These are phyloP conservation scores for Penicillium nucicola DNA, from an alignment of 495 filamentous ascomycete species.

Conservation along the genomic window DNA sequence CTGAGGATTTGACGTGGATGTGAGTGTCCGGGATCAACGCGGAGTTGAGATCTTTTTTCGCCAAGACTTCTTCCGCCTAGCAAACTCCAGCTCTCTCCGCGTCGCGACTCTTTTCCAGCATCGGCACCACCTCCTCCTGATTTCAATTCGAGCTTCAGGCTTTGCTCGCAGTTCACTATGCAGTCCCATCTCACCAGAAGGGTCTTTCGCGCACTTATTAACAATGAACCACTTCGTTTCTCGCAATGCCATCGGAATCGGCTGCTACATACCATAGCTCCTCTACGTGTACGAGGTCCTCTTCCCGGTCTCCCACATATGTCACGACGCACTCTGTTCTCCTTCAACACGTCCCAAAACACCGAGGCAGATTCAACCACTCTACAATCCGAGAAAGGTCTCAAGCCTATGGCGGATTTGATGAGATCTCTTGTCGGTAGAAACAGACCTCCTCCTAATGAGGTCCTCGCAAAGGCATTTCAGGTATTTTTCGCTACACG, in stretches of 20 bases:
- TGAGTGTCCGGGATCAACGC: constrained; percentile 5
- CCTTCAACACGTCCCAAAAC: constrained; percentile 23
- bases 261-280: constrained; percentile 33
- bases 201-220: constrained; percentile 68
- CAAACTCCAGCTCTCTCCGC: constrained; percentile 18
- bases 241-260: constrained; percentile 35
- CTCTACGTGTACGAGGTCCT: constrained; percentile 20
- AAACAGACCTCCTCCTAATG: constrained; percentile 52
- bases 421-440: constrained; percentile 31
- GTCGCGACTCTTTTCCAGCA: constrained; percentile 14
- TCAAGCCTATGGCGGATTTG: constrained; percentile 44
- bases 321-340: constrained; percentile 34
- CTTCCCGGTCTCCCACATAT: constrained; percentile 16
- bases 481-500: constrained; percentile 60
- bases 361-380: constrained; percentile 22
- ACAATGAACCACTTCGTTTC: constrained; percentile 57
- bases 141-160: neutral
- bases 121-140: neutral
- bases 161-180: constrained; percentile 48
- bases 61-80: constrained; percentile 30
- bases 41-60: constrained; percentile 27
- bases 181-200: constrained; percentile 76
- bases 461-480: constrained; percentile 62
- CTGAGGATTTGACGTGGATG: neutral
- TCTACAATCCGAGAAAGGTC: constrained; percentile 37